phyloP scores from a whole-genome alignment of 2,329 filamentous ascomycete species.

The Nothophaeocryptopus gaeumannii region DNA sequence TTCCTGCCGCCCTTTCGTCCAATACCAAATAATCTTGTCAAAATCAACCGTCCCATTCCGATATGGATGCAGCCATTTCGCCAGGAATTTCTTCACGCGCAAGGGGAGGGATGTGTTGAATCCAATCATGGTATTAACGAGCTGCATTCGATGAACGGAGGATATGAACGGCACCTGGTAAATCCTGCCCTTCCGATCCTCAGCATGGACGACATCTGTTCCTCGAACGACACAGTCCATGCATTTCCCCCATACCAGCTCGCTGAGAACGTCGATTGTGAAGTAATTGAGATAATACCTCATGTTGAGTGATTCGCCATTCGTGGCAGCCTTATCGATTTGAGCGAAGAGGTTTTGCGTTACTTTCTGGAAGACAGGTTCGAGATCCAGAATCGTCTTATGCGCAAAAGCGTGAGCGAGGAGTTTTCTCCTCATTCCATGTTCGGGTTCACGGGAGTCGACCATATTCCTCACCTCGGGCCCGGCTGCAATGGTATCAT shows the following conservation, averaged over 20 bases:
- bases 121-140: background rate
- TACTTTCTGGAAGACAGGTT: constrained; percentile 1
- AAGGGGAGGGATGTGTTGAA: background rate
- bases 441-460: constrained; percentile 1
- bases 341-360: background rate
- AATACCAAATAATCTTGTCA: background rate
- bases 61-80: background rate
- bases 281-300: constrained; percentile 6
- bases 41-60: background rate
- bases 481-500: constrained; percentile 1
- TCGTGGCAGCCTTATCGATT: background rate
- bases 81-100: background rate
- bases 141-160: constrained; percentile 2
- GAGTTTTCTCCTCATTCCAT: constrained; percentile 1
- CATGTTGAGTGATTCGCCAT: background rate
- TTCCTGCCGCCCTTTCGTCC: background rate
- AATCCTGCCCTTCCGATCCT: background rate
- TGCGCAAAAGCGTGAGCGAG: constrained; percentile 3
- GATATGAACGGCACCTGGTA: background rate
- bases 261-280: constrained; percentile 1
- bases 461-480: constrained; percentile 2
- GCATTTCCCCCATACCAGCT: constrained; percentile 1
- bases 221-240: background rate
- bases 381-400: constrained; percentile 1
- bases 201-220: background rate